Conservation (phyloP, 345 rosid genomes). For the Euphorbia peplus region DNA sequence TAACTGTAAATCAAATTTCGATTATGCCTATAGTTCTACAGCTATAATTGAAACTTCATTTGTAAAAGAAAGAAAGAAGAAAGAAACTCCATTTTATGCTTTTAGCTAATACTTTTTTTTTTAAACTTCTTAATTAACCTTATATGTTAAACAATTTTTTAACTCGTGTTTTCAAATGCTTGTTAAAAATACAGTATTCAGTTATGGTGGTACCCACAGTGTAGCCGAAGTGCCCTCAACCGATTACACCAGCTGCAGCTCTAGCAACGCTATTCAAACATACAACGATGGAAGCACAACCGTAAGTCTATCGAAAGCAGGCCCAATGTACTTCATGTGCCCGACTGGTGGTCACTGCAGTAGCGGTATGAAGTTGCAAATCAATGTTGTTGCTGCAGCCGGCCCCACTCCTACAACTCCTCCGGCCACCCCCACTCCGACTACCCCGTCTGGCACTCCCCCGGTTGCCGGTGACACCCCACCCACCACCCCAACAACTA, state of each 20-base stretch:
- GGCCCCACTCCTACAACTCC: conserved; percentile 8
- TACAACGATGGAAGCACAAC: conserved; percentile 32
- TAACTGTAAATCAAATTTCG: too few species aligned
- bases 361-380: conserved; percentile 48
- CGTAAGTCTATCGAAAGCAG: conserved; percentile 22
- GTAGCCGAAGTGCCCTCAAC: conserved; percentile 33
- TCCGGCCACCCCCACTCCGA: conserved; percentile 20
- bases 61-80: too few species aligned
- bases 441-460: conserved; percentile 17
- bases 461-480: conserved; percentile 6
- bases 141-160: too few species aligned
- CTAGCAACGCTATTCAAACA: conserved; percentile 26
- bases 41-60: too few species aligned
- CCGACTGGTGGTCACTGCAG: conserved; percentile 41
- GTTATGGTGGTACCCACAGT: conserved; percentile 28
- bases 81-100: too few species aligned
- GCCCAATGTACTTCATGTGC: conserved; percentile 46
- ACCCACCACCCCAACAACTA: conserved; percentile 2
- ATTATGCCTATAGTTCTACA: too few species aligned
- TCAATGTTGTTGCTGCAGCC: conserved; percentile 32
- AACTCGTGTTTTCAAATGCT: too few species aligned
- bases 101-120: too few species aligned
- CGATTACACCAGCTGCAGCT: conserved; percentile 35
- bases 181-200: conserved; percentile 35
- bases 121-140: too few species aligned